A percentile compares a stretch with the other conserved stretches of the same genome.
Evolutionary conservation across 2,329 filamentous ascomycete genomes (phyloP).

Genomic region (Orbilia blumenaviensis): DNA sequence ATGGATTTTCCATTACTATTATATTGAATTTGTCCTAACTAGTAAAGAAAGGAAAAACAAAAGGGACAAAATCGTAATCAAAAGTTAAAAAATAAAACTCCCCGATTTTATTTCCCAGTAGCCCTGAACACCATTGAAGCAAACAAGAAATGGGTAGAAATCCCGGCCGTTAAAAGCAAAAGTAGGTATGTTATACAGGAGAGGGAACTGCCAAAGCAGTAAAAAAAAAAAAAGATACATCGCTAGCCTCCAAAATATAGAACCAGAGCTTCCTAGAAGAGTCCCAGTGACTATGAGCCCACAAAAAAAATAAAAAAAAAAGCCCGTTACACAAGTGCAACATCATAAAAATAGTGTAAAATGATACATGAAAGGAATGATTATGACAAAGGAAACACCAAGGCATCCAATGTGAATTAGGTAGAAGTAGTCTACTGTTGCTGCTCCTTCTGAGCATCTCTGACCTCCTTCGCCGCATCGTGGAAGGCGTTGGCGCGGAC

Average conservation of each 20-base stretch:
- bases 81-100: conserved; percentile 25
- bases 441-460: conserved; percentile 43
- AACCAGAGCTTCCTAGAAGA: conserved; percentile 2
- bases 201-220: neutral
- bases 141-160: conserved; percentile 14
- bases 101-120: conserved; percentile 39
- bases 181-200: conserved; percentile 35
- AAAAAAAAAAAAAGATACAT: conserved; percentile 16
- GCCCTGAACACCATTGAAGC: conserved; percentile 35
- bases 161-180: conserved; percentile 29
- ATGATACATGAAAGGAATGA: conserved; percentile 52
- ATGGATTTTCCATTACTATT: conserved; percentile 49
- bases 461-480: conserved; percentile 79
- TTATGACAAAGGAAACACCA: conserved; percentile 41
- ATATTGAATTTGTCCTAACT: conserved; percentile 18
- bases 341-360: conserved; percentile 17
- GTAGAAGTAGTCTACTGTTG: conserved; percentile 16
- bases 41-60: neutral
- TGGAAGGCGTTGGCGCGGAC: conserved; percentile 86
- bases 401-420: conserved; percentile 35
- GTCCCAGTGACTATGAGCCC: neutral
- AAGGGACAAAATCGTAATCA: conserved; percentile 19
- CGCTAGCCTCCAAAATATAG: conserved; percentile 41
- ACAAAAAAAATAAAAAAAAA: conserved; percentile 16
- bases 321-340: conserved; percentile 47